Evolutionary conservation across 495 filamentous ascomycete genomes (phyloP).

Genomic region (Alectoria sarmentosa): DNA sequence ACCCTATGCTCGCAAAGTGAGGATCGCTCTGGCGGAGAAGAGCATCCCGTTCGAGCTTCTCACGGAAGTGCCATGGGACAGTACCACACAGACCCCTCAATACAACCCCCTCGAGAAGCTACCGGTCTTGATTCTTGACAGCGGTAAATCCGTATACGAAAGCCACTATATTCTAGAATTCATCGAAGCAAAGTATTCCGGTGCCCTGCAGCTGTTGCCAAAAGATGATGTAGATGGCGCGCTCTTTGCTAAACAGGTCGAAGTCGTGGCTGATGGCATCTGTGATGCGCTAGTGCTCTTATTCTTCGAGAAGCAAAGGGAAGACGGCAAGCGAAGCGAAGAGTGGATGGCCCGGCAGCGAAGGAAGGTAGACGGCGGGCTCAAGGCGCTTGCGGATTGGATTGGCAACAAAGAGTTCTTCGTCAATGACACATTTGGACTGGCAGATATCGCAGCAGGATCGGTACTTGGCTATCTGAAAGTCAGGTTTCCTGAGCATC

Average conservation of each 20-base stretch:
- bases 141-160: slow-evolving; percentile 12
- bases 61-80: slow-evolving; percentile 13
- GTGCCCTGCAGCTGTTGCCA: slow-evolving; percentile 3
- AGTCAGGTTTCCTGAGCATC: slow-evolving; percentile 11
- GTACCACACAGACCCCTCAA: slow-evolving; percentile 13
- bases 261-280: slow-evolving; percentile 12
- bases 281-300: slow-evolving; percentile 15
- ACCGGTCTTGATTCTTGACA: slow-evolving; percentile 3
- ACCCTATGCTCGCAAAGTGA: slow-evolving; percentile 7
- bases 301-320: slow-evolving; percentile 6
- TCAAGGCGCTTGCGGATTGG: slow-evolving; percentile 10
- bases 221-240: slow-evolving; percentile 3
- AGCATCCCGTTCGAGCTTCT: background rate
- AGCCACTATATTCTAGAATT: slow-evolving; percentile 13
- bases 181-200: slow-evolving; percentile 11
- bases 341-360: slow-evolving; percentile 11
- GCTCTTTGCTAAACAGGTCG: slow-evolving; percentile 13
- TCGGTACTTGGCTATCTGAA: slow-evolving; percentile 14
- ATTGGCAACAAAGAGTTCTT: slow-evolving; percentile 3
- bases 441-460: slow-evolving; percentile 9
- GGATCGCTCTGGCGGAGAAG: slow-evolving; percentile 6
- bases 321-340: slow-evolving; percentile 8
- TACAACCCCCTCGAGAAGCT: slow-evolving; percentile 15
- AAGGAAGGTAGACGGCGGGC: slow-evolving; percentile 8
- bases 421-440: background rate